Percentiles rank a stretch among this genome's conserved stretches.
phyloP scores from a whole-genome alignment of 306 rosid genomes.

The Gillenia trifoliata region DNA sequence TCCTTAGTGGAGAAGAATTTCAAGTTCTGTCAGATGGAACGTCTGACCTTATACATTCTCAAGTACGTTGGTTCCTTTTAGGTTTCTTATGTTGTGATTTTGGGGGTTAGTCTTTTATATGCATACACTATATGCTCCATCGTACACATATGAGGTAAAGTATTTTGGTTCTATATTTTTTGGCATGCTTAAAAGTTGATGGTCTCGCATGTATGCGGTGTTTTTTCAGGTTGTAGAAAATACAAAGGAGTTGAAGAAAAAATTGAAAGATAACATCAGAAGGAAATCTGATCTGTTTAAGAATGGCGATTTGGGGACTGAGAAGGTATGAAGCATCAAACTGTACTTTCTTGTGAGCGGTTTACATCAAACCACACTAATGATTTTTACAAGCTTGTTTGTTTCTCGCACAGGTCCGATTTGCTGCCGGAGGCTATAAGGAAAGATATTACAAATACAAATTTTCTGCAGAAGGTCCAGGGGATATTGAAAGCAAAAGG shows the following conservation, averaged over 20 bases:
- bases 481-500: slow-evolving; percentile 28
- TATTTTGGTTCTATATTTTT: too few relatives aligned
- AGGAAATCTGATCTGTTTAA: slow-evolving; percentile 27
- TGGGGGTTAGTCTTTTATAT: background rate
- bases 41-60: background rate
- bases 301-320: slow-evolving; percentile 4
- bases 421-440: slow-evolving; percentile 31
- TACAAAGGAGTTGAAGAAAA: slow-evolving; percentile 34
- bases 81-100: background rate
- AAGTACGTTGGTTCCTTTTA: background rate
- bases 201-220: too few relatives aligned
- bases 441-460: slow-evolving; percentile 48
- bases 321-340: too few relatives aligned
- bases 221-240: slow-evolving; percentile 11
- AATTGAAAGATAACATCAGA: slow-evolving; percentile 6
- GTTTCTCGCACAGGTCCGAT: slow-evolving; percentile 30
- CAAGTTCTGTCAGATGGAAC: background rate
- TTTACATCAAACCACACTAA: background rate
- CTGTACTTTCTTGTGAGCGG: background rate
- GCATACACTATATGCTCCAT: background rate
- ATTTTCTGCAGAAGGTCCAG: slow-evolving; percentile 35
- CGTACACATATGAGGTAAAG: too few relatives aligned
- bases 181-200: too few relatives aligned
- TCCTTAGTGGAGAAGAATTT: background rate
- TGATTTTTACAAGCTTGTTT: background rate